Base-by-base conservation (phyloP, 2,329 filamentous ascomycete genomes). In the Lomentospora prolificans region DNA sequence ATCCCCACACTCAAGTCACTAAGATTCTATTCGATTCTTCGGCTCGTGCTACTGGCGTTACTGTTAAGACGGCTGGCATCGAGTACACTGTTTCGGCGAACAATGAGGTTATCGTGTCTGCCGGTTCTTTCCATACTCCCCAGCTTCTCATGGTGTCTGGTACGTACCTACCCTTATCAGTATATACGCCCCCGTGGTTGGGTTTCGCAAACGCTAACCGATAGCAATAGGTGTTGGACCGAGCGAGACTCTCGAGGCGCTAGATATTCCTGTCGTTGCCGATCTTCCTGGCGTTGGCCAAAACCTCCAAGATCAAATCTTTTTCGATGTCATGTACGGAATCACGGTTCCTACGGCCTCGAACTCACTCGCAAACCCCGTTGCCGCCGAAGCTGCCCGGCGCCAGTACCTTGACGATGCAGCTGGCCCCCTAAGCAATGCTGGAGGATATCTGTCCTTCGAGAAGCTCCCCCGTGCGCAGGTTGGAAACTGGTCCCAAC, bases 281-380 rank as follows among this genome's bases (percentile, higher is more conserved):
- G 72, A 84, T 59, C 69, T 80, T 2, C 77, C 81, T 3, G 87
- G 86, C 4, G 95, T 95, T 66, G 82, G 89, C 28, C 74, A 89
- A 60, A 84, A 88, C 67, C 73, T 95, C 48, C 22, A 50, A 12
- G 48, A 50, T 14, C 19, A 50, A 12, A 50, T 50, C 48, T 50
- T 25, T 24, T 27, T 25, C 48, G 22, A 27, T 12, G 22, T 27
- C 17, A 25, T 27, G 7, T 50, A 27, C 22, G 22, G 48, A 9
- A 25, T 50, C 17, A 50, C n/a, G 8, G 48, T 27, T 5, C 24
- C 48, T 3, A 50, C 48, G 3, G 27, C n/a, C 48, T 50, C 48
- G 4, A 14, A 14, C 9, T 33, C 30, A 6, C 17, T 28, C 17
- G 14, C n/a, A 10, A 25, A n/a, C 4, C 24, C 14, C 48, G 48